Conservation (phyloP, 1,284 basidiomycete species). For the Macrocybe sp. region DNA sequence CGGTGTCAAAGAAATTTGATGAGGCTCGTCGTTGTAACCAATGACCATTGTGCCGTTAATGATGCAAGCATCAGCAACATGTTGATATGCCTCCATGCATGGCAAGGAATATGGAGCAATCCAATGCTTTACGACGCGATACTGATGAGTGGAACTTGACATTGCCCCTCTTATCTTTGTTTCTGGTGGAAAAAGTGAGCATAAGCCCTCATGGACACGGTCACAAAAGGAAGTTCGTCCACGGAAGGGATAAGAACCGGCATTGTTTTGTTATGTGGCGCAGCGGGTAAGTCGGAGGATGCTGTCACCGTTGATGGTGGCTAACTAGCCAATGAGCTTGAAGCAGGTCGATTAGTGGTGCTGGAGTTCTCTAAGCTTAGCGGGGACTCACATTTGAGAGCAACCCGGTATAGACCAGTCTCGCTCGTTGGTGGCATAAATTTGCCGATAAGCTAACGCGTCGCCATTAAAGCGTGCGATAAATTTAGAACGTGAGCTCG, state of each 20-base stretch:
- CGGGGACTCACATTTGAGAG: too few relatives aligned
- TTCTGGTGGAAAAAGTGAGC: constrained; percentile 41
- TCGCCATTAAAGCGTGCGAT: too few relatives aligned
- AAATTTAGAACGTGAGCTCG: too few relatives aligned
- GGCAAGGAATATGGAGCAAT: constrained; percentile 40
- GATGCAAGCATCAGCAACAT: constrained; percentile 39
- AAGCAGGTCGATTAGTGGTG: too few relatives aligned
- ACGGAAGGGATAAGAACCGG: constrained; percentile 36
- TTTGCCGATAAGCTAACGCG: too few relatives aligned
- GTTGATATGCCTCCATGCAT: constrained; percentile 25
- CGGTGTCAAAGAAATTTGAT: constrained; percentile 37
- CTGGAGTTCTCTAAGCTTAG: too few relatives aligned
- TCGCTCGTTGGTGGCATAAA: too few relatives aligned
- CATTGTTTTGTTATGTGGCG: constrained; percentile 33
- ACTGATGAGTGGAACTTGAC: too few relatives aligned
- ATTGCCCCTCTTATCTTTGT: constrained; percentile 9
- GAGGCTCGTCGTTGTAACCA: constrained; percentile 34
- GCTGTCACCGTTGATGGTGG: not conserved
- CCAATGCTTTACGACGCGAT: constrained; percentile 20
- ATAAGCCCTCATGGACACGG: constrained; percentile 48
- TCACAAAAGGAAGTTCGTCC: constrained; percentile 31
- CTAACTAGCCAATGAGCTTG: too few relatives aligned
- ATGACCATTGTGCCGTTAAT: constrained; percentile 37
- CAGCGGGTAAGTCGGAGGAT: constrained; percentile 30
- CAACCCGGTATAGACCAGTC: too few relatives aligned